Conservation (phyloP, 441 rosid species). For the Biscutella laevigata region DNA sequence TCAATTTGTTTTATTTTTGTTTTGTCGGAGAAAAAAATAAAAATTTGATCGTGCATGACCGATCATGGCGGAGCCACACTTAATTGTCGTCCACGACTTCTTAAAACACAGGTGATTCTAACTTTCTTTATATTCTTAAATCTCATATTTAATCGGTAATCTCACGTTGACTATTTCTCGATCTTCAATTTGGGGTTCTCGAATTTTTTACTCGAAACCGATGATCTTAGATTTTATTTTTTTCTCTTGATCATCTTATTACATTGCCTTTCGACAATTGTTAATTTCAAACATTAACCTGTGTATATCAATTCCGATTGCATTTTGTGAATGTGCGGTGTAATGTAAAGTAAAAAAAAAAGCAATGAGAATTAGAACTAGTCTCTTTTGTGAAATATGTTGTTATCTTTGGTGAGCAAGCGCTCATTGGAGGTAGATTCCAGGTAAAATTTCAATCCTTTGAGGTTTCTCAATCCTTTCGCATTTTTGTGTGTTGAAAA, state of each 20-base stretch:
- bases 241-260: too few relatives aligned
- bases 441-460: constrained; percentile 55
- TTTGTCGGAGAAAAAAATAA: background rate
- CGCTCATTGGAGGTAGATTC: constrained; percentile 92
- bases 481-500: too few relatives aligned
- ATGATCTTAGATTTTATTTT: background rate
- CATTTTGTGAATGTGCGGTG: constrained; percentile 18
- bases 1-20: background rate
- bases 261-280: too few relatives aligned
- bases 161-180: constrained; percentile 31
- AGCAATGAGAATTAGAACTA: constrained; percentile 58
- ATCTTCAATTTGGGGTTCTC: too few relatives aligned
- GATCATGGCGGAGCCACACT: constrained; percentile 26
- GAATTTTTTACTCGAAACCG: too few relatives aligned
- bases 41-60: constrained; percentile 20
- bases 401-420: constrained; percentile 92
- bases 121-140: constrained; percentile 14
- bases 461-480: too few relatives aligned
- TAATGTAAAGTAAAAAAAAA: constrained; percentile 29
- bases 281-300: background rate
- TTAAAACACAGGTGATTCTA: constrained; percentile 26
- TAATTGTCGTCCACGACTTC: constrained; percentile 37
- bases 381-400: constrained; percentile 55
- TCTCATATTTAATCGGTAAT: constrained; percentile 23
- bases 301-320: constrained; percentile 9